These are phyloP conservation scores for Backusella tuberculispora DNA, from an alignment of 192 early-diverging fungal genomes.

Conservation along the genomic window DNA sequence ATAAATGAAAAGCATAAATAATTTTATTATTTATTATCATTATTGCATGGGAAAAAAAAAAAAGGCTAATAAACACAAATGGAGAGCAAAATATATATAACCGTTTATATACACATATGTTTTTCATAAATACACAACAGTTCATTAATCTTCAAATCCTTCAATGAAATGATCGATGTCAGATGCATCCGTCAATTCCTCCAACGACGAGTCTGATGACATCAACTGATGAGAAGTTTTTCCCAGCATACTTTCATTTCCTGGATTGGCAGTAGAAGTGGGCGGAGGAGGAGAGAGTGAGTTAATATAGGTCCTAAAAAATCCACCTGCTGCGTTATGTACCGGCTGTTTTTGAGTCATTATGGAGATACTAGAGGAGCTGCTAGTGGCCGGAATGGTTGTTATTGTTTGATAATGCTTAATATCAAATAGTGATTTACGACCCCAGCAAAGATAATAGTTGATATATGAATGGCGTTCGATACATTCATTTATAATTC, in stretches of 20 bases:
- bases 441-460: slow-evolving; percentile 24
- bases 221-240: neutral
- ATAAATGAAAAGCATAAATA: too few relatives aligned
- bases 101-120: too few relatives aligned
- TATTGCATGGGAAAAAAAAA: too few relatives aligned
- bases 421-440: slow-evolving; percentile 23
- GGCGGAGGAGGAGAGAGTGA: neutral
- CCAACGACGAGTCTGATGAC: neutral
- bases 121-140: too few relatives aligned
- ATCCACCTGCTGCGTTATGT: neutral
- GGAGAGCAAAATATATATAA: too few relatives aligned
- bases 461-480: neutral
- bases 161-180: slow-evolving; percentile 11
- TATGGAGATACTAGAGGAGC: neutral
- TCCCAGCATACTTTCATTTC: neutral
- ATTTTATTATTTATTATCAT: too few relatives aligned
- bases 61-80: too few relatives aligned
- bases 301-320: neutral
- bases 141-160: neutral
- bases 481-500: neutral
- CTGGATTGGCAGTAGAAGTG: neutral
- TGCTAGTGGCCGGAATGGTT: neutral
- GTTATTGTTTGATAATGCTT: neutral
- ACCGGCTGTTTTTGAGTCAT: neutral
- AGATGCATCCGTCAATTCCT: neutral